These are phyloP conservation scores for Sugiyamaella novakii DNA, from an alignment of 1,139 yeast genomes.

Conservation along the genomic window DNA sequence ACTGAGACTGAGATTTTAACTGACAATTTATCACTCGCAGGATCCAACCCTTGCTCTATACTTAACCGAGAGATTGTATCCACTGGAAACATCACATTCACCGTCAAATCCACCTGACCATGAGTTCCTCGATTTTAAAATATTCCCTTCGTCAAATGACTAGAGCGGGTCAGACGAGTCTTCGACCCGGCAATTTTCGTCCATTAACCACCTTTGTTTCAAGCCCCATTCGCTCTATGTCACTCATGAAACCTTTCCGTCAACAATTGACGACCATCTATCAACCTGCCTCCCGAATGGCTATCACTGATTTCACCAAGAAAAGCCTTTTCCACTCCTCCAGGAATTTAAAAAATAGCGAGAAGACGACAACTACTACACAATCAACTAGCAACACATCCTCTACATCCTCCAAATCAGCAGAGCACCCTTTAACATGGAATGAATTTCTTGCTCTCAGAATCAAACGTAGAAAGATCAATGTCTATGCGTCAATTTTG, in stretches of 20 bases:
- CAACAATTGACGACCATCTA: background rate
- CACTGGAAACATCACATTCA: too few species aligned
- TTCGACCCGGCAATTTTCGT: background rate
- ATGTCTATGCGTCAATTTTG: constrained; percentile 63
- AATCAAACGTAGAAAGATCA: constrained; percentile 71
- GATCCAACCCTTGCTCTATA: too few species aligned
- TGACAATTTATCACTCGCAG: too few species aligned
- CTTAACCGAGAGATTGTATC: too few species aligned
- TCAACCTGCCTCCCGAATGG: background rate
- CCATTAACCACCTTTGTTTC: background rate
- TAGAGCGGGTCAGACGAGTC: background rate
- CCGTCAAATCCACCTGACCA: too few species aligned
- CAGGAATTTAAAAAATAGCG: background rate
- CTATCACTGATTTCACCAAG: constrained; percentile 3
- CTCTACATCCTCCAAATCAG: background rate
- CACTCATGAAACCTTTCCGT: background rate
- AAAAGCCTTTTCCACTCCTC: constrained; percentile 7
- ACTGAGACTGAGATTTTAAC: too few species aligned
- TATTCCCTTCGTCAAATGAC: constrained; percentile 11
- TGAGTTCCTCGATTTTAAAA: constrained; percentile 7
- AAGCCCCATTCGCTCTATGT: constrained; percentile 2
- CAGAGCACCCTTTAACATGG: constrained; percentile 55
- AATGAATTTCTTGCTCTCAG: constrained; percentile 74
- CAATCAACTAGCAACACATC: background rate
- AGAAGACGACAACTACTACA: background rate